A percentile compares a stretch with the other conserved stretches of the same genome.
Conservation (phyloP, 345 rosid genomes). For the Citrus medica region DNA sequence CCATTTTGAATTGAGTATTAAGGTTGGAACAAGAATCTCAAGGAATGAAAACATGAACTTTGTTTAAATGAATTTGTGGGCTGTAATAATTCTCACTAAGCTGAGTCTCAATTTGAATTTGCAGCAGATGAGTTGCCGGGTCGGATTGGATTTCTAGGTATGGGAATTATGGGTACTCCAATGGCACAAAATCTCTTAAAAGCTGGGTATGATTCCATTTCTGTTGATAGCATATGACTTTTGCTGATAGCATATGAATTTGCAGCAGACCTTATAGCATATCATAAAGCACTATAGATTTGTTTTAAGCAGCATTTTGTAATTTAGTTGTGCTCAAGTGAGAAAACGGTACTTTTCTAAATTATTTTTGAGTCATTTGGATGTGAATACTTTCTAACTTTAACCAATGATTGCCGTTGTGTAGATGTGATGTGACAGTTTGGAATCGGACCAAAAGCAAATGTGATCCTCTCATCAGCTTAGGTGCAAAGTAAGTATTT, state of each 20-base stretch:
- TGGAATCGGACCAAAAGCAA: constrained; percentile 96
- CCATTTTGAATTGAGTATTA: background rate
- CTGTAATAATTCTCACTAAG: background rate
- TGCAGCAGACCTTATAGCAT: background rate
- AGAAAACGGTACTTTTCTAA: background rate
- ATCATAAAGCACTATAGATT: background rate
- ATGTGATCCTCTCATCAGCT: constrained; percentile 77
- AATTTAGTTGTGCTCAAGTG: background rate
- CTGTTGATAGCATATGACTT: background rate
- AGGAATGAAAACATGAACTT: background rate
- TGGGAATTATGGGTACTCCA: constrained; percentile 95
- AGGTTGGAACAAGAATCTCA: background rate
- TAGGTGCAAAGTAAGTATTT: constrained; percentile 81
- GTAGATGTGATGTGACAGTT: constrained; percentile 79
- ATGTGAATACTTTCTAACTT: background rate
- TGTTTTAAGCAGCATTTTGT: background rate
- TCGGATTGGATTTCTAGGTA: constrained; percentile 81
- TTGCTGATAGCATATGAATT: background rate
- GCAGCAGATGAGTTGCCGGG: constrained; percentile 34
- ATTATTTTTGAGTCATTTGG: background rate
- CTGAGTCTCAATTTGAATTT: constrained; percentile 7
- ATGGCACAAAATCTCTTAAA: constrained; percentile 94
- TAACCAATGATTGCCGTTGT: constrained; percentile 12
- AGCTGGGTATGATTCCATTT: constrained; percentile 59
- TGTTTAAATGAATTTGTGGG: background rate